phyloP scores from a whole-genome alignment of 2,329 filamentous ascomycete genomes.

The Trichophyton mentagrophytes region DNA sequence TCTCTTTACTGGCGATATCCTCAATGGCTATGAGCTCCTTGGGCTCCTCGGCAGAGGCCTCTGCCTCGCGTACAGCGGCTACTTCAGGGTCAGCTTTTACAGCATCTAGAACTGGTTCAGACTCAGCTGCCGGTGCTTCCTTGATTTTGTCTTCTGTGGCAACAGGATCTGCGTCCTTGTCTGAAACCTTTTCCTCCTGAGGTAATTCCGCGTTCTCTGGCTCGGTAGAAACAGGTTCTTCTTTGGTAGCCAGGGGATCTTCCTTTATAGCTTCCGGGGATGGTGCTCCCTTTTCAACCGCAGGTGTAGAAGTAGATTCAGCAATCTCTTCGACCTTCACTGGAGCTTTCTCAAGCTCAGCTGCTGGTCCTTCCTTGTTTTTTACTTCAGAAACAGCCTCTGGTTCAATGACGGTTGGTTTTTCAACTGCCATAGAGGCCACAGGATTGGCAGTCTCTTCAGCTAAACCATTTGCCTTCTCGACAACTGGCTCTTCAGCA shows the following conservation, averaged over 20 bases:
- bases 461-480: neutral
- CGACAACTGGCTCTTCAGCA: neutral
- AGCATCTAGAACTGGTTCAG: neutral
- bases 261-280: neutral
- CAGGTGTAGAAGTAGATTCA: neutral
- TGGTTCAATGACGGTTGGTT: neutral
- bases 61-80: neutral
- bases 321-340: neutral
- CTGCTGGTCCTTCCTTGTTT: neutral
- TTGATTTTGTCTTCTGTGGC: neutral
- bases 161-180: neutral
- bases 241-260: neutral
- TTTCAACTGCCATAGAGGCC: neutral
- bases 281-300: neutral
- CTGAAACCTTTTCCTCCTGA: neutral
- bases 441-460: neutral
- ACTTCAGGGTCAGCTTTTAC: neutral
- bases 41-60: neutral
- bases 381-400: neutral
- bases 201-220: neutral
- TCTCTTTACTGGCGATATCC: neutral
- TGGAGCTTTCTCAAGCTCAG: neutral
- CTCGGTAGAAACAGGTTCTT: neutral
- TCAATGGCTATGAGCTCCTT: neutral
- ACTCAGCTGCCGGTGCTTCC: neutral